These are phyloP conservation scores for Pleomassaria siparia DNA, from an alignment of 2,329 filamentous ascomycete genomes.

Conservation along the genomic window DNA sequence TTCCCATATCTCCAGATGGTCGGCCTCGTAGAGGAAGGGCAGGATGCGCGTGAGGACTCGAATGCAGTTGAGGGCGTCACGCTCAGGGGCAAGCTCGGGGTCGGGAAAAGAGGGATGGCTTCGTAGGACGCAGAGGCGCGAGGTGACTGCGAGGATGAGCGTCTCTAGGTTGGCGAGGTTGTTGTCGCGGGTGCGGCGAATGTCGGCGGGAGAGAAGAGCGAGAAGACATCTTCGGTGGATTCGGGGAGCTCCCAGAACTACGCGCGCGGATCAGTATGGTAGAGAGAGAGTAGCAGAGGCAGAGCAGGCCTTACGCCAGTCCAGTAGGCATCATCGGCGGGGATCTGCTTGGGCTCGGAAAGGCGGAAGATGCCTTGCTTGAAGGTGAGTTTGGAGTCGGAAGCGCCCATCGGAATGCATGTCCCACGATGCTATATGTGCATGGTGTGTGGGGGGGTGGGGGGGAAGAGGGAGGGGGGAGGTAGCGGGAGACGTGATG, in stretches of 20 bases:
- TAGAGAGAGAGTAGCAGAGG: slow-evolving; percentile 12
- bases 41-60: slow-evolving; percentile 85
- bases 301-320: slow-evolving; percentile 65
- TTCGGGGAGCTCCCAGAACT: slow-evolving; percentile 98
- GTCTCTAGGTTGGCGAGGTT: slow-evolving; percentile 89
- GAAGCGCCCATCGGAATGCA: slow-evolving; percentile 81
- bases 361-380: slow-evolving; percentile 94
- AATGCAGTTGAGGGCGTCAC: slow-evolving; percentile 93
- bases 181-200: slow-evolving; percentile 82
- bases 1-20: slow-evolving; percentile 81
- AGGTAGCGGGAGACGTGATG: neutral
- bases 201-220: slow-evolving; percentile 78
- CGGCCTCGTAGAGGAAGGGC: slow-evolving; percentile 89
- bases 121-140: slow-evolving; percentile 76
- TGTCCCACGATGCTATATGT: slow-evolving; percentile 33
- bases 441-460: slow-evolving; percentile 13
- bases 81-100: slow-evolving; percentile 76
- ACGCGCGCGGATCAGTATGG: slow-evolving; percentile 6
- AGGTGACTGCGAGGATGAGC: slow-evolving; percentile 79
- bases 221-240: slow-evolving; percentile 96
- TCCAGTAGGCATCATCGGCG: slow-evolving; percentile 89
- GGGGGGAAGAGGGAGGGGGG: neutral
- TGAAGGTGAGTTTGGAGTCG: slow-evolving; percentile 98
- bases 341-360: slow-evolving; percentile 89
- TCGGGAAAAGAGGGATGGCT: slow-evolving; percentile 92